Evolutionary conservation across 1,284 basidiomycete genomes (phyloP), one percentile per base, ranked within the genome.

Genomic region (Cystobasidiaceae sp.): DNA sequence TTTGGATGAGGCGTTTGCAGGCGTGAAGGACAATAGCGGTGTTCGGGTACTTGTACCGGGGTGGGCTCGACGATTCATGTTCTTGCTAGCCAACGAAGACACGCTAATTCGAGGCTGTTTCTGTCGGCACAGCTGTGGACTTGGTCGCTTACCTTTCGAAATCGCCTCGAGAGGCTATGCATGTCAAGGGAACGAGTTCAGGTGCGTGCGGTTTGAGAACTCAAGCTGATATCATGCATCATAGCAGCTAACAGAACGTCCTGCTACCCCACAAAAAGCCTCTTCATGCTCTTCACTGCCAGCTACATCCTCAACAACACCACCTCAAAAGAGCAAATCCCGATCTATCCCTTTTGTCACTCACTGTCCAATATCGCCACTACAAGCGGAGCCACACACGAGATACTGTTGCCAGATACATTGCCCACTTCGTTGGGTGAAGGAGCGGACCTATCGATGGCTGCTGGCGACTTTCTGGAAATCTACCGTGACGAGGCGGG

Each of bases 381-480:
- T 0, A 81, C 82, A n/a, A 78, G 80, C 32, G 74, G 80, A 17
- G 81, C 93, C 64, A 81, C 93, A 15, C 82, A 83, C 5, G 77
- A 83, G 0, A 81, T 93, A 4, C 79, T 78, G 5, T 84, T 96
- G 28, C 93, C 93, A 1, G 92, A 96, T 71, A 85, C 93, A 2
- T 79, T 86, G 9, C 90, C 93, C 0, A 83, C 87, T 3, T 82
- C 82, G 34, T 79, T 93, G 2, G 85, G 89, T 0, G 63, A 45
- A 0, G 82, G 80, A 4, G 82, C 82, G 0, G 82, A 86, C 68
- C 91, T 93, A 74, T 90, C 88, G 13, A 81, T 94, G 28, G 88
- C 93, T 15, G 91, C 91, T 1, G 92, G 93, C 34, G 92, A 96
- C 73, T 96, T 94, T 73, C 87, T 93, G 73, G 92, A 96, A 73